Evolutionary conservation across 805 yeast genomes (phyloP).

Genomic region (Helenozyma rhizophorensis): DNA sequence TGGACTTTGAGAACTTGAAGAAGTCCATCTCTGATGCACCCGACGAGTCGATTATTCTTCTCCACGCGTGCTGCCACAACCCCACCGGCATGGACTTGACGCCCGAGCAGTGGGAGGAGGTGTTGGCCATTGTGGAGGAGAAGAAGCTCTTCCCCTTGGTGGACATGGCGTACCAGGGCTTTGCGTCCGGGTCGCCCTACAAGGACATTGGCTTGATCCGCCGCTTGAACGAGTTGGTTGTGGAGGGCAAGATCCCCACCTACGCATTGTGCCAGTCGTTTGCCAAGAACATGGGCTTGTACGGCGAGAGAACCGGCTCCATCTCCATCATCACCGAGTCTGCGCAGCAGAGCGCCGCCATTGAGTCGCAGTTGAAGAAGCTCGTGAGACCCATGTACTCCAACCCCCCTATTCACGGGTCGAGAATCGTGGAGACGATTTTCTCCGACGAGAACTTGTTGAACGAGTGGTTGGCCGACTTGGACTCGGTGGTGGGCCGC

Average conservation of each 20-base stretch:
- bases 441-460: constrained; percentile 57
- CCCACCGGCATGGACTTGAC: constrained; percentile 96
- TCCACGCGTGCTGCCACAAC: constrained; percentile 96
- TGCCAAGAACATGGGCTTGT: constrained; percentile 47
- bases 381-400: constrained; percentile 85
- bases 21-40: constrained; percentile 52
- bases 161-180: constrained; percentile 95
- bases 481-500: constrained; percentile 72
- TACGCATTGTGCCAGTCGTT: constrained; percentile 49
- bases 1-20: constrained; percentile 64
- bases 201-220: constrained; percentile 55
- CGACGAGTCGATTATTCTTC: constrained; percentile 60
- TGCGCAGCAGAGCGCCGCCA: constrained; percentile 45
- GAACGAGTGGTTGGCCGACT: constrained; percentile 77
- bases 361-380: constrained; percentile 78
- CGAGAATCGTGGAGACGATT: constrained; percentile 79
- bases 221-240: constrained; percentile 44
- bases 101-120: constrained; percentile 71
- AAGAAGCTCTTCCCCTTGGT: constrained; percentile 72
- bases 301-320: constrained; percentile 69
- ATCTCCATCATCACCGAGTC: constrained; percentile 59
- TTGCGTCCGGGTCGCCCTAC: constrained; percentile 79
- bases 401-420: constrained; percentile 93
- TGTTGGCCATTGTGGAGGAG: constrained; percentile 56
- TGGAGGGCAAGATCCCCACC: constrained; percentile 46